Evolutionary conservation across 768 basidiomycete species (phyloP), one percentile per base, ranked within the genome.

Genomic region (Hirschioporus abietinus): DNA sequence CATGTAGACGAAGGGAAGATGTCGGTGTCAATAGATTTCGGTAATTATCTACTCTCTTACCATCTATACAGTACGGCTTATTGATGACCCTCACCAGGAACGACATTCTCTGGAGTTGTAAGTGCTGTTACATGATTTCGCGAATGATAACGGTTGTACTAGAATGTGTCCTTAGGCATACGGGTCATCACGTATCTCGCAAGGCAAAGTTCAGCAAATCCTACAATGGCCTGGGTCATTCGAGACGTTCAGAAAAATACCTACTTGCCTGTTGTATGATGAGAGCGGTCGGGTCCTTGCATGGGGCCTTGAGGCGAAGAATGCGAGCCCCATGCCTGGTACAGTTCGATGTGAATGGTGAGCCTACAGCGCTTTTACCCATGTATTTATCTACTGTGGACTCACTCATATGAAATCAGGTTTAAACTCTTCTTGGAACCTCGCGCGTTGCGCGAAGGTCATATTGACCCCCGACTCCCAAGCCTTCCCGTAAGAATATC

Each of bases 361-460:
- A 58, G 30, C 23, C 36, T 60, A 34, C 18, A 24, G 17, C 27
- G 20, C 34, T 35, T 17, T 35, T 7, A 26, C 63, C 25, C 5
- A 52, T 25, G 59, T 24, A 59, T 42, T 60, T 30, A 15, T 63
- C 4, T 42, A 63, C 7, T 52, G 20, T 26, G 36, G 12, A 52
- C 20, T 52, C 18, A 20, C 4, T 52, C 42, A 6, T 52, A 52
- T 20, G 20, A 15, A 5, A 6, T 9, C 63, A 83, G 87, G 88
- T 96, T 95, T 81, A 95, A 95, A 73, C 79, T 95, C 64, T 93
- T 92, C 76, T 80, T 96, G 66, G 92, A 95, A 72, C 93, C 94
- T 1, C 85, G 84, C 64, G 91, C 86, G 0, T 80, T 95, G 60
- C 88, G 93, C 35, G 89, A 93, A 73, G 84, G 89, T 27, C 74